phyloP scores from a whole-genome alignment of 2,329 filamentous ascomycete genomes.

The Penicillium sp. region DNA sequence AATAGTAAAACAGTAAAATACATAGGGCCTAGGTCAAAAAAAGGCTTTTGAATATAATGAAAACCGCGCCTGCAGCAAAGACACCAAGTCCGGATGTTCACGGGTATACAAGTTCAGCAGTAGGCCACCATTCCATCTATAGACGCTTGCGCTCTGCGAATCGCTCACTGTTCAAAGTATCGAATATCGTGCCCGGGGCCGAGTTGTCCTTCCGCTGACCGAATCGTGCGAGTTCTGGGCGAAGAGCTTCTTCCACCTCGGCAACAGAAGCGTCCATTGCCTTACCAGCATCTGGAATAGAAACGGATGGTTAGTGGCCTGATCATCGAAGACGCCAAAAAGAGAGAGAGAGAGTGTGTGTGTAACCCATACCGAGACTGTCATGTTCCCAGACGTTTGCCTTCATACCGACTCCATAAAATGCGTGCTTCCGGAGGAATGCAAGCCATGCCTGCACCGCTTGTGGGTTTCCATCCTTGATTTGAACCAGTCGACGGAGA shows the following conservation, averaged over 20 bases:
- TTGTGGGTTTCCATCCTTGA: conserved; percentile 86
- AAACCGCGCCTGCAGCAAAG: conserved; percentile 8
- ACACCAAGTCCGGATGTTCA: conserved; percentile 4
- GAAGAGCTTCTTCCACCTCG: conserved; percentile 41
- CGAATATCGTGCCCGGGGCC: conserved; percentile 29
- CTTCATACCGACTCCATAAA: conserved; percentile 98
- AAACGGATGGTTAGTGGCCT: conserved; percentile 9
- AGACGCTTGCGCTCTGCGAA: conserved; percentile 35
- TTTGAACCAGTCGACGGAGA: conserved; percentile 79
- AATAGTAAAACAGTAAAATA: conserved; percentile 20
- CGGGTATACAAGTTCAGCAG: conserved; percentile 7
- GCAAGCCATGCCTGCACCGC: conserved; percentile 88
- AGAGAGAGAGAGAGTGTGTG: not conserved
- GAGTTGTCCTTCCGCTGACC: conserved; percentile 37
- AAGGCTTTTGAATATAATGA: conserved; percentile 7
- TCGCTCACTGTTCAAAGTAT: conserved; percentile 38
- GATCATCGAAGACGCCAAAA: not conserved
- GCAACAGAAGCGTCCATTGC: conserved; percentile 39
- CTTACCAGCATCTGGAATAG: conserved; percentile 39
- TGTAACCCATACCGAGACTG: conserved; percentile 58
- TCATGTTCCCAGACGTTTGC: conserved; percentile 93
- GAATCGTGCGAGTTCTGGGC: conserved; percentile 41
- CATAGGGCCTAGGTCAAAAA: conserved; percentile 12
- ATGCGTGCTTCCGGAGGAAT: conserved; percentile 86
- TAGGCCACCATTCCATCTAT: conserved; percentile 4